These are phyloP conservation scores for Didymellaceae sp. DNA, from an alignment of 2,329 filamentous ascomycete genomes.

Conservation along the genomic window DNA sequence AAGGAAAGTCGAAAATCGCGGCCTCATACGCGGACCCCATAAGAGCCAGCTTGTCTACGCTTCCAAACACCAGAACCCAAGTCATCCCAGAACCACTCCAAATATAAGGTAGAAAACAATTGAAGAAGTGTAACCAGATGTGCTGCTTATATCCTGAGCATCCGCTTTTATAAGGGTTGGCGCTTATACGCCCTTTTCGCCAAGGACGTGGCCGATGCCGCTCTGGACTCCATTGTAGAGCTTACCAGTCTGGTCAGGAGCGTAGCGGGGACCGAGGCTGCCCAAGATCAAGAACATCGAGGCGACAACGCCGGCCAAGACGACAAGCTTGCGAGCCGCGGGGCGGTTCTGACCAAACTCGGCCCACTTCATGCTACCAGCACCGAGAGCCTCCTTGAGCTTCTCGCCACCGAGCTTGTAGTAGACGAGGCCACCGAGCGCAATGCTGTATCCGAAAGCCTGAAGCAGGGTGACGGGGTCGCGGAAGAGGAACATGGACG, in stretches of 20 bases:
- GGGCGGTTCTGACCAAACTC: conserved; percentile 83
- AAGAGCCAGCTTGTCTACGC: conserved; percentile 44
- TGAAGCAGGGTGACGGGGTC: conserved; percentile 77
- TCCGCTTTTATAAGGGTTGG: neutral
- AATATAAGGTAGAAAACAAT: conserved; percentile 38
- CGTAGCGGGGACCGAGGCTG: conserved; percentile 50
- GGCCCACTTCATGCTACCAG: conserved; percentile 79
- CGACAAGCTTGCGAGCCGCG: conserved; percentile 75
- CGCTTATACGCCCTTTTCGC: conserved; percentile 33
- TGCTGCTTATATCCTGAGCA: conserved; percentile 11
- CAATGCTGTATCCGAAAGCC: conserved; percentile 84
- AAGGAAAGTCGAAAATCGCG: conserved; percentile 10
- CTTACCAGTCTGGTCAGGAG: conserved; percentile 46
- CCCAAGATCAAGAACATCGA: conserved; percentile 73
- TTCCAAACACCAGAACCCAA: conserved; percentile 34
- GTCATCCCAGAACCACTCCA: conserved; percentile 26
- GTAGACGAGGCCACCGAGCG: conserved; percentile 79
- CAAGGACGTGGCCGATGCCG: conserved; percentile 38
- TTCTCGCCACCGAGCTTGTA: conserved; percentile 87
- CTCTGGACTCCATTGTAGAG: conserved; percentile 44
- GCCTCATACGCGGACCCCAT: conserved; percentile 23
- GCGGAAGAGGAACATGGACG: conserved; percentile 82
- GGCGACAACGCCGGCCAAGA: conserved; percentile 69
- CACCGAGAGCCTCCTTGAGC: conserved; percentile 77
- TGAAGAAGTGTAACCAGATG: conserved; percentile 30